phyloP scores from a whole-genome alignment of 192 early-diverging fungal species.

The Backusella australiensis region DNA sequence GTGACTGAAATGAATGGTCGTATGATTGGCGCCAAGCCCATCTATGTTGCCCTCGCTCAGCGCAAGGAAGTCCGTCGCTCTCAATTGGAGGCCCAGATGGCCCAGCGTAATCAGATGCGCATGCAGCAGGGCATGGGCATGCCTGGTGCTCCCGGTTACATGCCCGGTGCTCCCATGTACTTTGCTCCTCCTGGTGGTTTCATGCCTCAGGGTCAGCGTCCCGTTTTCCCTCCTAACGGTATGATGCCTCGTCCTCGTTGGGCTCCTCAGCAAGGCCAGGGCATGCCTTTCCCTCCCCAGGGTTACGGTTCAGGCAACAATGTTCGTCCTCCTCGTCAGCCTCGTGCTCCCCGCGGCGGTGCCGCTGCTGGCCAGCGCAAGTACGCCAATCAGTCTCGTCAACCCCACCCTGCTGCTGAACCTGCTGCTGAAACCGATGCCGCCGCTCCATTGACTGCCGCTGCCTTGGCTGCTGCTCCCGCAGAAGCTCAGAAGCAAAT shows the following conservation, averaged over 20 bases:
- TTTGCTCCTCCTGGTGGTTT: slow-evolving; percentile 28
- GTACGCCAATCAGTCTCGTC: slow-evolving; percentile 24
- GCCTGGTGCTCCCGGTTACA: slow-evolving; percentile 43
- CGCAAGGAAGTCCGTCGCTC: slow-evolving; percentile 84
- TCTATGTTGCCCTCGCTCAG: slow-evolving; percentile 90
- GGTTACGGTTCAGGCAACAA: slow-evolving; percentile 40
- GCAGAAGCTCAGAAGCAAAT: slow-evolving; percentile 92
- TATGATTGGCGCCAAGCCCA: slow-evolving; percentile 77
- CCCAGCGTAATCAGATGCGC: slow-evolving; percentile 28
- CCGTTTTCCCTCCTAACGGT: slow-evolving; percentile 44
- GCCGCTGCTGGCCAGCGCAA: slow-evolving; percentile 33
- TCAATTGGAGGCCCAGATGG: slow-evolving; percentile 75
- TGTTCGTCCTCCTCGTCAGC: slow-evolving; percentile 47
- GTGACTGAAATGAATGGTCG: slow-evolving; percentile 95
- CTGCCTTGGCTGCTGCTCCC: slow-evolving; percentile 71
- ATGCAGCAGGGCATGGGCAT: slow-evolving; percentile 52
- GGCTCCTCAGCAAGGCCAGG: slow-evolving; percentile 33
- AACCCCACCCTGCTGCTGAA: background rate
- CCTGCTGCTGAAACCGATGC: background rate
- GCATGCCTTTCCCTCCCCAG: slow-evolving; percentile 27
- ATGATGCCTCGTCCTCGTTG: slow-evolving; percentile 38
- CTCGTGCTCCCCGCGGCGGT: slow-evolving; percentile 46
- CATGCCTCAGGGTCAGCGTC: slow-evolving; percentile 34
- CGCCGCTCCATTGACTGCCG: slow-evolving; percentile 49
- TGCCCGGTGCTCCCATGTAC: slow-evolving; percentile 44